These are phyloP conservation scores for Aspergillus oerlinghausenensis DNA, from an alignment of 2,329 filamentous ascomycete species.

Conservation along the genomic window DNA sequence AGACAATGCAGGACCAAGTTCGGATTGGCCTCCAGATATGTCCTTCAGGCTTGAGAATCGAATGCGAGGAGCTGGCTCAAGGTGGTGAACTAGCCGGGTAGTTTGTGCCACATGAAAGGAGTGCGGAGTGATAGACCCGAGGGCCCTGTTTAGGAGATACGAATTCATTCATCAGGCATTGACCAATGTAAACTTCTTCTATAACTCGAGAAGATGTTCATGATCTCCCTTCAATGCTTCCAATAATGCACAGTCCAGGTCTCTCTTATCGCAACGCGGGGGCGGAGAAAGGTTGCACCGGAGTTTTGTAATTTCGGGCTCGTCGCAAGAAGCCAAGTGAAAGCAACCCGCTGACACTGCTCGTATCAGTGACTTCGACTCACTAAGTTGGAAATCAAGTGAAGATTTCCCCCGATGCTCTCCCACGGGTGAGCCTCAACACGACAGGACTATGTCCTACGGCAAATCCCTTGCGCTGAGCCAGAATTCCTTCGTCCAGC, in stretches of 20 bases:
- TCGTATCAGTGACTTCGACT: neutral
- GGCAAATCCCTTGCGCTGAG: conserved; percentile 17
- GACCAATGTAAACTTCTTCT: neutral
- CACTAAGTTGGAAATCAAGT: neutral
- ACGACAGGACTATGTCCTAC: conserved; percentile 17
- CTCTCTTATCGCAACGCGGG: neutral
- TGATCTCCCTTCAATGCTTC: neutral
- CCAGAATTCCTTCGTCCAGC: conserved; percentile 15
- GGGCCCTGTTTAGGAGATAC: conserved; percentile 70
- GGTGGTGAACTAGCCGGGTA: conserved; percentile 62
- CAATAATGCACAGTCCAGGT: neutral
- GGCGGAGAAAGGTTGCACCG: conserved; percentile 19
- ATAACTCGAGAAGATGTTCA: neutral
- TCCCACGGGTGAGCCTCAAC: conserved; percentile 1
- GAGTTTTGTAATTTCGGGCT: neutral
- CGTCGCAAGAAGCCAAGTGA: neutral
- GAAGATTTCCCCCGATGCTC: conserved; percentile 6
- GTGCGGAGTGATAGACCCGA: conserved; percentile 61
- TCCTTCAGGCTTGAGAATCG: conserved; percentile 61
- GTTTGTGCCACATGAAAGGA: conserved; percentile 63
- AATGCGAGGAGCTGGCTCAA: conserved; percentile 62
- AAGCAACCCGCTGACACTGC: neutral
- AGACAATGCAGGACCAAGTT: conserved; percentile 10
- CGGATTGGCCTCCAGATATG: conserved; percentile 1
- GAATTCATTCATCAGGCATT: conserved; percentile 64